Percentiles rank a stretch among this genome's conserved stretches.
Evolutionary conservation across 768 basidiomycete genomes (phyloP).

Genomic region (Lactarius trivialis): DNA sequence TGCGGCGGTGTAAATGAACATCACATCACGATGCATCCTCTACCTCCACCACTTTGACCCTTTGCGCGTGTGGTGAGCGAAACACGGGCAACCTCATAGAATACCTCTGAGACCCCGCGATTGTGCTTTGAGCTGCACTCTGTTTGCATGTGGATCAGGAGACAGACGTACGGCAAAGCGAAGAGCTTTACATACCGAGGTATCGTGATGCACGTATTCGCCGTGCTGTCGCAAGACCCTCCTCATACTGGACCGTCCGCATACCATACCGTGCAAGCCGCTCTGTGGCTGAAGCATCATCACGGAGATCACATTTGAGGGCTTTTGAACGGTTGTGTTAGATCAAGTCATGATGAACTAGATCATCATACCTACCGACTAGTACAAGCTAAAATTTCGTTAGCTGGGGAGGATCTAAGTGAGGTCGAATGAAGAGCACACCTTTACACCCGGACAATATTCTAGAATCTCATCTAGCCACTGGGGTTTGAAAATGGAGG

Average conservation of each 20-base stretch:
- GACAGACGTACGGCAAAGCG: too few relatives aligned
- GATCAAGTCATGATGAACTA: constrained; percentile 3
- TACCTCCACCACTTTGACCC: constrained; percentile 39
- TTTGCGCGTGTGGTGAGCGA: constrained; percentile 71
- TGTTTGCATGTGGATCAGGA: constrained; percentile 29
- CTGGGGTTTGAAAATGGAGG: constrained; percentile 35
- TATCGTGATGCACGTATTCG: constrained; percentile 92
- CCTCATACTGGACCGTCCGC: constrained; percentile 84
- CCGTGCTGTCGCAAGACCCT: constrained; percentile 80
- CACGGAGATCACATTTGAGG: constrained; percentile 91
- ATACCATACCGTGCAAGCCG: constrained; percentile 62
- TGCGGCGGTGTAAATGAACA: neutral
- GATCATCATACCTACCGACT: constrained; percentile 56
- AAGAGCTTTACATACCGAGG: constrained; percentile 52
- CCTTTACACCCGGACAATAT: constrained; percentile 93
- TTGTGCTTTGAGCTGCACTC: constrained; percentile 98
- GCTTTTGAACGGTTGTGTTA: constrained; percentile 41
- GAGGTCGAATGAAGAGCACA: constrained; percentile 31
- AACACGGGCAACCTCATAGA: constrained; percentile 85
- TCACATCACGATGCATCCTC: constrained; percentile 58
- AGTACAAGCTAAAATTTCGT: constrained; percentile 58
- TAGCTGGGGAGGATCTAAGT: neutral
- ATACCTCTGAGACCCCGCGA: constrained; percentile 88
- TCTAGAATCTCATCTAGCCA: constrained; percentile 92
- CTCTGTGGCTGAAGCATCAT: constrained; percentile 67